A percentile compares a stretch with the other conserved stretches of the same genome.
phyloP scores from a whole-genome alignment of 305 asterid genomes.

The Rubia tinctorum region DNA sequence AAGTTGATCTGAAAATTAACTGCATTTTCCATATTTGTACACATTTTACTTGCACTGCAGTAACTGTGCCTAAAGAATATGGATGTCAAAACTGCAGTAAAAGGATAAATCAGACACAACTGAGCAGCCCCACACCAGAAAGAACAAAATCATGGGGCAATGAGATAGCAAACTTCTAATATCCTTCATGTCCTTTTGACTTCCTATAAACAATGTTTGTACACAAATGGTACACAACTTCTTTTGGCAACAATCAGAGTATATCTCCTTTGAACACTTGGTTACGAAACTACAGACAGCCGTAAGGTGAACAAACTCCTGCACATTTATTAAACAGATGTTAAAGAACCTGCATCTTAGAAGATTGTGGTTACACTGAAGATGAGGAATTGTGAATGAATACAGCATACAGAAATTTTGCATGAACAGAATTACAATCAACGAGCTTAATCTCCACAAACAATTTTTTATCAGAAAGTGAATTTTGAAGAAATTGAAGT shows the following conservation, averaged over 20 bases:
- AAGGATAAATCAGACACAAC: background rate
- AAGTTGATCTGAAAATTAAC: background rate
- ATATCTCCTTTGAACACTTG: conserved; percentile 16
- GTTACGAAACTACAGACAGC: background rate
- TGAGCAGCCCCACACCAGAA: background rate
- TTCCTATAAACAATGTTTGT: conserved; percentile 8
- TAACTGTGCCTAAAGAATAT: background rate
- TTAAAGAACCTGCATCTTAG: background rate
- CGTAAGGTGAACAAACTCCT: conserved; percentile 6
- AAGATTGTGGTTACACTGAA: background rate
- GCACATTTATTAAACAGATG: background rate
- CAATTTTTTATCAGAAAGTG: background rate
- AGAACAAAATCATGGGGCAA: conserved; percentile 15
- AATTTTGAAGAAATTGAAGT: background rate
- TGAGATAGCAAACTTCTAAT: background rate
- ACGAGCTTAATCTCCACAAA: background rate
- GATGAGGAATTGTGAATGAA: background rate
- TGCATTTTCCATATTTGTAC: background rate
- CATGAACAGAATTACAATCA: background rate
- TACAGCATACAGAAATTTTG: background rate
- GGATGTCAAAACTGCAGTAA: background rate
- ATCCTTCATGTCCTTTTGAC: background rate
- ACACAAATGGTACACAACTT: conserved; percentile 2
- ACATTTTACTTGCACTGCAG: conserved; percentile 1
- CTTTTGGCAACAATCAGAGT: background rate